Conservation (phyloP, 2,329 filamentous ascomycete genomes). For the Ceratocystis lukuohia region DNA sequence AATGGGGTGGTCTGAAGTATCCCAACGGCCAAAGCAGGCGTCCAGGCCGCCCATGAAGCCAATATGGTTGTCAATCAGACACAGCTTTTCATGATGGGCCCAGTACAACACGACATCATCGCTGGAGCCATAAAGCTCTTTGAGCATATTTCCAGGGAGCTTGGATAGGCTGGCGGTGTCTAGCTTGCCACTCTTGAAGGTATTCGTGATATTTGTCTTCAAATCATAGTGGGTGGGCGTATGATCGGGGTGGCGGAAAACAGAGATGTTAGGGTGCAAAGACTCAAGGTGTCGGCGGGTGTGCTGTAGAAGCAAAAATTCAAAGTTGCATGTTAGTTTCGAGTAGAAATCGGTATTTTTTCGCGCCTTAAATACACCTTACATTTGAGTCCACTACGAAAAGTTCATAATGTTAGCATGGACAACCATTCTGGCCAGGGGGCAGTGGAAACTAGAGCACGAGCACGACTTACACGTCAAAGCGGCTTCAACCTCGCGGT, state of each 20-base stretch:
- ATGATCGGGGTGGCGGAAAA: constrained; percentile 87
- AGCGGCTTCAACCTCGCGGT: constrained; percentile 79
- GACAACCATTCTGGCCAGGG: not conserved
- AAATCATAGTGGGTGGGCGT: constrained; percentile 58
- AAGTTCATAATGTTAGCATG: not conserved
- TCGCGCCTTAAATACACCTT: constrained; percentile 19
- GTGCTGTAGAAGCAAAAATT: constrained; percentile 35
- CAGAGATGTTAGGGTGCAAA: constrained; percentile 70
- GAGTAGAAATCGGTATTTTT: not conserved
- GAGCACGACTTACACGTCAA: constrained; percentile 53
- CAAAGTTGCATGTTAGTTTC: not conserved
- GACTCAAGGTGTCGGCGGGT: constrained; percentile 67
- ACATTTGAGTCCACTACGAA: constrained; percentile 30
- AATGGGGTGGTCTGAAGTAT: constrained; percentile 60
- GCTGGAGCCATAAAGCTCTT: constrained; percentile 66
- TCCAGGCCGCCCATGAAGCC: constrained; percentile 90
- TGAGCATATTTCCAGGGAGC: constrained; percentile 58
- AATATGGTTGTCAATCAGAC: constrained; percentile 61
- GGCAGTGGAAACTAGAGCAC: constrained; percentile 23
- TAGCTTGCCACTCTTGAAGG: constrained; percentile 35
- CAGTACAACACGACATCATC: constrained; percentile 77
- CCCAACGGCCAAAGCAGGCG: constrained; percentile 77
- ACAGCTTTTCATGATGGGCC: constrained; percentile 89
- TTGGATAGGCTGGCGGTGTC: constrained; percentile 45
- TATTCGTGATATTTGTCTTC: constrained; percentile 53